Conservation (phyloP, 768 basidiomycete genomes). For the Macrolepiota albuminosa region DNA sequence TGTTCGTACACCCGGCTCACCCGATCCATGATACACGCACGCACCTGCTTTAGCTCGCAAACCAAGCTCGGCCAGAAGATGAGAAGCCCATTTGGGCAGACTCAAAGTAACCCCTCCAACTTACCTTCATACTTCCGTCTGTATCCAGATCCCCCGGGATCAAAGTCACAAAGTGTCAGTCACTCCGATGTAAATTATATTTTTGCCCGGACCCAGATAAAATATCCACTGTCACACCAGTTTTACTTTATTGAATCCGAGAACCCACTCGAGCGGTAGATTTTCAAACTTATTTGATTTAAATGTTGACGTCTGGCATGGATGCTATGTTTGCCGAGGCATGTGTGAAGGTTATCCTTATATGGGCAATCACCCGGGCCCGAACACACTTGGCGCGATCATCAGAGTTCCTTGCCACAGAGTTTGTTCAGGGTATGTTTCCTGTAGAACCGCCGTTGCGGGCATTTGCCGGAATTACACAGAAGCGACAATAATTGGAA, state of each 20-base stretch:
- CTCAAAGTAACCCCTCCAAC: conserved; percentile 18
- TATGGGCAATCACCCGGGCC: not conserved
- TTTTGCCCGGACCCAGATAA: not conserved
- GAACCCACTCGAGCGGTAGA: not conserved
- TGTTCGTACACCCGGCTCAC: not conserved
- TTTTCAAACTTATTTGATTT: not conserved
- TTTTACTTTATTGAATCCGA: not conserved
- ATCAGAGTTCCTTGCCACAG: not conserved
- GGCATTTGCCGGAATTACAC: not conserved
- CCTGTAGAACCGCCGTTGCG: not conserved
- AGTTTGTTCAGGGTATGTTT: not conserved
- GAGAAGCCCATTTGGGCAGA: conserved; percentile 43
- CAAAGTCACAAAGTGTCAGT: not conserved
- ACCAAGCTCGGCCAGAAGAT: conserved; percentile 29
- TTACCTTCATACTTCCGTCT: conserved; percentile 6
- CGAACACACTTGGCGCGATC: not conserved
- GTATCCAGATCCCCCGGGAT: not conserved
- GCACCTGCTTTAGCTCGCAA: conserved; percentile 17
- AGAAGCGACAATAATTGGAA: not conserved
- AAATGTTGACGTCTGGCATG: not conserved
- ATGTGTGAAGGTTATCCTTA: not conserved
- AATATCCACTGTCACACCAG: not conserved
- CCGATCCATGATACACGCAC: not conserved
- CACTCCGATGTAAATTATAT: not conserved
- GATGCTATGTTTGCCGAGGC: not conserved